Evolutionary conservation across 2,329 filamentous ascomycete species (phyloP).

Genomic region (Mollisiaceae sp.): DNA sequence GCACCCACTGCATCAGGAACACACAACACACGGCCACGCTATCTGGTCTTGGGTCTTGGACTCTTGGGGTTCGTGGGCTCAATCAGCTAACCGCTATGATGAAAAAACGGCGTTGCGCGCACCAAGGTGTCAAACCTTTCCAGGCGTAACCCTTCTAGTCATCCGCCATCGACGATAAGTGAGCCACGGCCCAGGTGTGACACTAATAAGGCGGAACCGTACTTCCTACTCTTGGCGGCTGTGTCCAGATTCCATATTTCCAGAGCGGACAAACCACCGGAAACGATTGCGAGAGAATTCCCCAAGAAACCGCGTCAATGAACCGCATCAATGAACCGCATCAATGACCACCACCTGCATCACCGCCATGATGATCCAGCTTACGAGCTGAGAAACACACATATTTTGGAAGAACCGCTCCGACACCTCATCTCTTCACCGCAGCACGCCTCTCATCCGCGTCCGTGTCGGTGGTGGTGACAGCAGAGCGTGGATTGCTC

Average conservation of each 20-base stretch:
- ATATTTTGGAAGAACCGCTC: too few relatives aligned
- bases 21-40: neutral
- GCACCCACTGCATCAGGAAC: neutral
- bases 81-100: conserved; percentile 3
- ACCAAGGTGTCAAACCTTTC: neutral
- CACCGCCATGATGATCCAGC: neutral
- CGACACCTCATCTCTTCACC: neutral
- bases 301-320: too few relatives aligned
- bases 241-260: neutral
- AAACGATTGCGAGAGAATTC: too few relatives aligned
- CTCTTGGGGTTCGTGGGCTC: neutral
- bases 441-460: neutral
- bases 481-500: neutral
- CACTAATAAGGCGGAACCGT: neutral
- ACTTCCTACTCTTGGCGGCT: neutral
- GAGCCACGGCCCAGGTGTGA: neutral
- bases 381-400: neutral
- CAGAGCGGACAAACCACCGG: neutral
- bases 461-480: neutral
- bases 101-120: neutral
- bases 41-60: neutral
- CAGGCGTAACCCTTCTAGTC: neutral
- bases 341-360: too few relatives aligned
- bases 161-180: neutral
- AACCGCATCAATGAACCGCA: too few relatives aligned